Percentiles rank a stretch among this genome's conserved stretches.
These are phyloP conservation scores for Choiromyces venosus DNA, from an alignment of 495 filamentous ascomycete genomes.

Conservation along the genomic window DNA sequence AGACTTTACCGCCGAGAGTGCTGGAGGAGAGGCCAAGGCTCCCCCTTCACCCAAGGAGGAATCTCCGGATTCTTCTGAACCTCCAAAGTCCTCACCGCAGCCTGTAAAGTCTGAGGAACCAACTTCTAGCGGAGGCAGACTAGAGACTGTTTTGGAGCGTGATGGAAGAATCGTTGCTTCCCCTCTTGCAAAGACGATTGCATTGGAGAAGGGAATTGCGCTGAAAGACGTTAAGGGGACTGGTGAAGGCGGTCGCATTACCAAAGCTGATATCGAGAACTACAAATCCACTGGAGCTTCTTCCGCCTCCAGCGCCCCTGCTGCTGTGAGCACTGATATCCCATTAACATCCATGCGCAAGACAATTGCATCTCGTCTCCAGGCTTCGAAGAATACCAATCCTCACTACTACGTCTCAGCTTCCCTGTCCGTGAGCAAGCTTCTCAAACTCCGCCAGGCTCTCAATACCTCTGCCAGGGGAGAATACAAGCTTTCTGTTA, in stretches of 20 bases:
- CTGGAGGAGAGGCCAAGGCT: conserved; percentile 70
- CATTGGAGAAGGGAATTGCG: conserved; percentile 77
- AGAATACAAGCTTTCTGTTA: conserved; percentile 97
- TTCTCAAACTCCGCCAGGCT: conserved; percentile 89
- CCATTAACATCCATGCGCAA: conserved; percentile 92
- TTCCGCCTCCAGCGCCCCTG: conserved; percentile 47
- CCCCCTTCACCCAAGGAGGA: conserved; percentile 63
- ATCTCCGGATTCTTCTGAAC: conserved; percentile 55
- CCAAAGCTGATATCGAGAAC: conserved; percentile 89
- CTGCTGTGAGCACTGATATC: conserved; percentile 72
- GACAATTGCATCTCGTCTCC: conserved; percentile 87
- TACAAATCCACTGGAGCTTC: conserved; percentile 51
- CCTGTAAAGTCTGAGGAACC: conserved; percentile 64
- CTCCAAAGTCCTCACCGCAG: conserved; percentile 49
- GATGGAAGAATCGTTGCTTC: conserved; percentile 53
- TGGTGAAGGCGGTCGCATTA: conserved; percentile 79
- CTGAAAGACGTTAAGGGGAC: conserved; percentile 79
- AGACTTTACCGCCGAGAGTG: conserved; percentile 80
- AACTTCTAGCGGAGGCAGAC: conserved; percentile 63
- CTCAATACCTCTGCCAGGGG: conserved; percentile 83
- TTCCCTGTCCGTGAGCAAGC: conserved; percentile 81
- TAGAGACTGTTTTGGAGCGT: conserved; percentile 79
- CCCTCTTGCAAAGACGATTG: conserved; percentile 71
- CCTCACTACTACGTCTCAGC: conserved; percentile 96
- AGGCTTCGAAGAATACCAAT: conserved; percentile 82